Base-by-base conservation (phyloP, 306 rosid genomes). In the Cucumis melo region DNA sequence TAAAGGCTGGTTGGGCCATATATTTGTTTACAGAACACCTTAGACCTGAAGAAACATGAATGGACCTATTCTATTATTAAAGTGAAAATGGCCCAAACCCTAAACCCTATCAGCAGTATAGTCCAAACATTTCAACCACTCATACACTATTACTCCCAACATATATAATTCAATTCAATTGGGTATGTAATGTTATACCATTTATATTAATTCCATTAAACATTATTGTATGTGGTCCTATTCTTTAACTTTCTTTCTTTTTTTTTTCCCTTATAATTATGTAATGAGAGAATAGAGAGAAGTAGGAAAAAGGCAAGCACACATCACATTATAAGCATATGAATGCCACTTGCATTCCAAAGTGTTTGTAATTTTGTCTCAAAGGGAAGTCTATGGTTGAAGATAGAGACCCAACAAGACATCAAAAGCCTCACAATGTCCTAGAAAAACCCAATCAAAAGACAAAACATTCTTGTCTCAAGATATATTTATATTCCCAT, bases 331-430 rank as follows among this genome's bases (percentile, higher is more conserved):
- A 38, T 38, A 38, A 38, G 41, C 41, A 38, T 38, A 38, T 38
- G 41, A 38, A 38, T 38, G 41, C 41, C 41, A 38, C 8, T 38
- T 38, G 41, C 41, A 38, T 7, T 38, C 41, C 41, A 38, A 38
- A 38, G 8, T 38, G 41, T 38, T 38, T 38, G 41, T 38, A 38
- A 38, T 38, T 32, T 32, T 32, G 36, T 32, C 36, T 32, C 36
- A 32, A 32, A 32, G 36, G 36, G 36, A 32, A 32, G 36, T 32
- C 36, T 32, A 32, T 3, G 36, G 36, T 32, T 32, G 36, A 32
- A 32, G 90, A 90, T 80, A 92, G 86, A 74, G 92, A 90, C 90
- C 87, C 58, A 90, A 84, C 90, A 32, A 82, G 80, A 77, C 86
- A 82, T 86, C 55, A 84, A 86, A 88, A 86, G 91, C 88, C 81